Percentiles rank a stretch among this genome's conserved stretches.
These are phyloP conservation scores for Colletotrichum falcatum DNA, from an alignment of 2,329 filamentous ascomycete species.

Conservation along the genomic window DNA sequence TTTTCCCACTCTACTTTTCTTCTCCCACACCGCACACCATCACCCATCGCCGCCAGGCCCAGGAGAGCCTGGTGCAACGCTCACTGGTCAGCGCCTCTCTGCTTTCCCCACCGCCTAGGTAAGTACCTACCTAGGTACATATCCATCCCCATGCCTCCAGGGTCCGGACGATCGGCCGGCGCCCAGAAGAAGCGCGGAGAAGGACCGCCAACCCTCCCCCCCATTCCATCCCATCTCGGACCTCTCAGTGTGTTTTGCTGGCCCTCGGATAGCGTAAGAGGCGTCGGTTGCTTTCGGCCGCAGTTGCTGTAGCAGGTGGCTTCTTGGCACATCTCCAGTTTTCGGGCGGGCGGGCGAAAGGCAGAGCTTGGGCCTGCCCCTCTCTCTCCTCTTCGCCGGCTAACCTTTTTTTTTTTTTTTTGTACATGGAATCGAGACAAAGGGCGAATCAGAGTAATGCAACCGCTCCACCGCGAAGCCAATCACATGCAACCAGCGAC, in stretches of 20 bases:
- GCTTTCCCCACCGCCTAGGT: constrained; percentile 23
- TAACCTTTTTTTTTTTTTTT: constrained; percentile 7
- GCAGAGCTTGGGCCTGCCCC: not conserved
- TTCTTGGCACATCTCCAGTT: not conserved
- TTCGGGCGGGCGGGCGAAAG: constrained; percentile 1
- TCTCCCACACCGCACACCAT: not conserved
- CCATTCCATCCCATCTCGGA: not conserved
- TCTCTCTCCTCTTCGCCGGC: not conserved
- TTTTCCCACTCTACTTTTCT: constrained; percentile 9
- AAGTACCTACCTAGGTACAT: too few species aligned
- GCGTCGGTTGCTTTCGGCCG: constrained; percentile 23
- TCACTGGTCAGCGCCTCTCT: constrained; percentile 16
- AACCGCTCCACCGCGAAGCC: constrained; percentile 27
- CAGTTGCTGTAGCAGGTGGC: not conserved
- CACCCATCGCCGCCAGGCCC: constrained; percentile 6
- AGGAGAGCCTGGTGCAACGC: constrained; percentile 21
- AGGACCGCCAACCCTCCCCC: not conserved
- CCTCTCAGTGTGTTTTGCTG: not conserved
- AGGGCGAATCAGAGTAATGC: not conserved
- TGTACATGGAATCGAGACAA: not conserved
- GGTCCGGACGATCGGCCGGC: constrained; percentile 38
- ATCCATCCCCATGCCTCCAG: not conserved
- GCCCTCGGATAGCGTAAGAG: constrained; percentile 23
- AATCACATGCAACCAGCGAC: constrained; percentile 37
- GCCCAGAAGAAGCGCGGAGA: constrained; percentile 17